Evolutionary conservation across 2,329 filamentous ascomycete genomes (phyloP).

Genomic region (Tolypocladium nubicola): DNA sequence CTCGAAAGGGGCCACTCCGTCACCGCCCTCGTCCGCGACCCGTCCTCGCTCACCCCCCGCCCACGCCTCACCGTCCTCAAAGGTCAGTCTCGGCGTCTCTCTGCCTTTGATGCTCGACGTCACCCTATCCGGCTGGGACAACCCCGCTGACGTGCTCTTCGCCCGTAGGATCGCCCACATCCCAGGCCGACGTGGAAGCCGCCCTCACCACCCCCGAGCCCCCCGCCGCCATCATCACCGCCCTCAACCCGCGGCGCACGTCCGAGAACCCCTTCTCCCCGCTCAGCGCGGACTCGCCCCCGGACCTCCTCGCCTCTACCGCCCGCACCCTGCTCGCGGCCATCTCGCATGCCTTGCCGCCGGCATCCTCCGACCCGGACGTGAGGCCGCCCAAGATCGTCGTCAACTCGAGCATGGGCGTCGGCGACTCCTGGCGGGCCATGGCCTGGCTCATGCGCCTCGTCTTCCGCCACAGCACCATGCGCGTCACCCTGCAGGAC

Average conservation of each 20-base stretch:
- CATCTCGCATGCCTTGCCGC: constrained; percentile 17
- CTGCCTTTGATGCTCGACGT: no score
- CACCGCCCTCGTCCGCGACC: constrained; percentile 33
- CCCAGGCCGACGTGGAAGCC: constrained; percentile 21
- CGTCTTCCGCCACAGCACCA: constrained; percentile 33
- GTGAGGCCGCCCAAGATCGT: constrained; percentile 27
- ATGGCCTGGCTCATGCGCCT: constrained; percentile 29
- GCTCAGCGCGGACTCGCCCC: constrained; percentile 23
- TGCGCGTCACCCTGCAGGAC: constrained; percentile 34
- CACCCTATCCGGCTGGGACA: no score
- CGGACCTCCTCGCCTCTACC: constrained; percentile 34
- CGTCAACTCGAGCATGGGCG: constrained; percentile 39
- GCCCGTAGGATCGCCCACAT: constrained; percentile 21
- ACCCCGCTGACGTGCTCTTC: neutral
- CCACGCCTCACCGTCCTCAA: constrained; percentile 24
- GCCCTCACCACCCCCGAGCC: constrained; percentile 18
- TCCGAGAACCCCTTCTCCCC: constrained; percentile 37
- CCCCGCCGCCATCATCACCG: constrained; percentile 31
- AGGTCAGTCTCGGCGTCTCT: neutral
- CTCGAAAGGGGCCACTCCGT: constrained; percentile 29
- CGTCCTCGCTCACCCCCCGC: constrained; percentile 17
- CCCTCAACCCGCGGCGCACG: constrained; percentile 34
- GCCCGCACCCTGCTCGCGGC: constrained; percentile 23
- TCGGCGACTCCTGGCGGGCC: constrained; percentile 30
- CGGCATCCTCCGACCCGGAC: neutral